Evolutionary conservation across 140 eudicot species (phyloP).

Genomic region (Anethum foeniculum): DNA sequence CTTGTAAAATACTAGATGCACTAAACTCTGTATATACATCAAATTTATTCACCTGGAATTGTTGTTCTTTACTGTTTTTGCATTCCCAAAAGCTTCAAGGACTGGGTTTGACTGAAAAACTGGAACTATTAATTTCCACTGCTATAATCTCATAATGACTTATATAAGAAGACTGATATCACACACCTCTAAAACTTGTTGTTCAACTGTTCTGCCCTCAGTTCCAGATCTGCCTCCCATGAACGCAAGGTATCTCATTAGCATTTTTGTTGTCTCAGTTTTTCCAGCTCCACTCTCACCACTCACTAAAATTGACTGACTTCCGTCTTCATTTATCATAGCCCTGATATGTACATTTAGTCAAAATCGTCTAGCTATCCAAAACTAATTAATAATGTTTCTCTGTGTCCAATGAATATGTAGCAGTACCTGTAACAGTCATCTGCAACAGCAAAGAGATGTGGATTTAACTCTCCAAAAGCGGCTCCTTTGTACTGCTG

Average conservation of each 20-base stretch:
- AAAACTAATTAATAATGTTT: background rate
- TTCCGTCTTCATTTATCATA: constrained; percentile 71
- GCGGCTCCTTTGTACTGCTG: constrained; percentile 86
- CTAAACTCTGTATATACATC: background rate
- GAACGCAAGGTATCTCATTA: constrained; percentile 84
- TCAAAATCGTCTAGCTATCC: background rate
- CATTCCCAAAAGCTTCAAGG: constrained; percentile 90
- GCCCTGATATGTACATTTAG: constrained; percentile 33
- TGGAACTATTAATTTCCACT: constrained; percentile 16
- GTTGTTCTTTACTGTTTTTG: constrained; percentile 88
- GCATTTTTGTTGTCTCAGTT: constrained; percentile 88
- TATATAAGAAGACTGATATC: constrained; percentile 5
- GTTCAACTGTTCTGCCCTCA: constrained; percentile 85
- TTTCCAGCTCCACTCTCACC: constrained; percentile 98
- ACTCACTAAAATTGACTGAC: constrained; percentile 84
- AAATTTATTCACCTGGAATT: constrained; percentile 62
- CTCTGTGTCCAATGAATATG: background rate
- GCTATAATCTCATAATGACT: background rate
- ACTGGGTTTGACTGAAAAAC: constrained; percentile 78
- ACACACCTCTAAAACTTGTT: constrained; percentile 82
- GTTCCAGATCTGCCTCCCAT: constrained; percentile 86
- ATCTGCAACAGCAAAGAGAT: constrained; percentile 92
- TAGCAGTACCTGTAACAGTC: constrained; percentile 69
- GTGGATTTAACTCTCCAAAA: constrained; percentile 90
- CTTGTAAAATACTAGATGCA: background rate